Evolutionary conservation across 164 flowering plant genomes (phyloP), one percentile per base, ranked within the genome.

Genomic region (Macadamia integrifolia): DNA sequence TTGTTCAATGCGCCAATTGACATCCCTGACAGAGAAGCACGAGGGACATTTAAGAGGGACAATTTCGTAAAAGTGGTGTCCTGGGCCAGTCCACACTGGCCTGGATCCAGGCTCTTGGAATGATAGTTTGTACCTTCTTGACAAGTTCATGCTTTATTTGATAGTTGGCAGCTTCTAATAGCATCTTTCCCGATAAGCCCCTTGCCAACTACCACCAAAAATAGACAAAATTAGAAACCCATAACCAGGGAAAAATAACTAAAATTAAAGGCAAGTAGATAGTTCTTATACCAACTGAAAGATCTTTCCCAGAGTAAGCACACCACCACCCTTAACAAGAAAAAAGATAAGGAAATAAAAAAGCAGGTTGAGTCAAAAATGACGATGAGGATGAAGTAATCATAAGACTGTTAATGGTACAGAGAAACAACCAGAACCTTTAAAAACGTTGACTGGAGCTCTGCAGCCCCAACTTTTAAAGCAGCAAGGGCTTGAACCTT

Each of bases 101-200:
- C 40, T 2, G 40, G 40, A 35, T 35, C 5, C 40, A 35, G 40
- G 40, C 40, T 11, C 35, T 40, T 23, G 18, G 6, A 35, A 18
- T 28, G 30, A 62, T 30, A 56, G n/a, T 42, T 32, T 56, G 61
- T 76, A 90, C 98, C 93, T 90, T 88, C 64, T 65, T 86, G 9
- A 90, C 62, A 57, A 86, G 42, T 77, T 86, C 88, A 63, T 78
- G 87, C 75, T 77, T 90, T 44, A 88, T 80, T 80, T 86, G 91
- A 77, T 80, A 90, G 74, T 87, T 92, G 74, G 98, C 98, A 73
- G 90, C 94, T 81, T 92, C 91, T 68, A 81, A 30, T 31, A 90
- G 70, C 75, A 92, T 62, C 82, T 85, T 90, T 60, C 92, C 89
- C 55, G 94, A 80, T 76, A 92, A 75, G 76, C 71, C 85, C 74